Conservation (phyloP, 2,329 filamentous ascomycete species). For the Trichoderma cornu-damae region DNA sequence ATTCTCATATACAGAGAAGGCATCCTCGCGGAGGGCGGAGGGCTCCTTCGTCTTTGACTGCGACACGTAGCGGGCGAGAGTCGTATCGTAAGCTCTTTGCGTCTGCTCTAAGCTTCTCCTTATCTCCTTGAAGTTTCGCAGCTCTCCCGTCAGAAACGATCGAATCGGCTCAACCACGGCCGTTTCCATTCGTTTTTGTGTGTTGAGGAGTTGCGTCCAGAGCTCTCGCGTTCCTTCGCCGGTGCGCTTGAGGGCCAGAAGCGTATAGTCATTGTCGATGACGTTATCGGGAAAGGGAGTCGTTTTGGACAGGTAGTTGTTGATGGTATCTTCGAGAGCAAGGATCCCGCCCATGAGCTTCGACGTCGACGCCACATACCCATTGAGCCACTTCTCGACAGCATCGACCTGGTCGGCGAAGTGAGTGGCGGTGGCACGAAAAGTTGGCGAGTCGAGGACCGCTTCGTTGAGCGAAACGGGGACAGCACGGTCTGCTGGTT, state of each 20-base stretch:
- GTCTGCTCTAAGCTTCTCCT: conserved; percentile 69
- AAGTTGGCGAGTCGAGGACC: conserved; percentile 91
- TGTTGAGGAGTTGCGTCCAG: conserved; percentile 70
- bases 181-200: conserved; percentile 71
- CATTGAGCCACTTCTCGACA: conserved; percentile 85
- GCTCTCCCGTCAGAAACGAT: conserved; percentile 69
- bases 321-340: conserved; percentile 73
- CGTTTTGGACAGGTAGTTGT: conserved; percentile 68
- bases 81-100: conserved; percentile 79
- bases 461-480: conserved; percentile 92
- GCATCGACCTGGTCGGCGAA: conserved; percentile 88
- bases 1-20: conserved; percentile 90
- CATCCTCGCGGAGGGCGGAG: conserved; percentile 85
- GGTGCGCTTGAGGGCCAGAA: conserved; percentile 78
- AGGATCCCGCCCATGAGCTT: conserved; percentile 59
- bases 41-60: conserved; percentile 93
- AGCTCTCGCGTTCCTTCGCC: conserved; percentile 83
- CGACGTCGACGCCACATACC: conserved; percentile 49
- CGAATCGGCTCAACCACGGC: conserved; percentile 77
- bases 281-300: conserved; percentile 76
- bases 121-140: conserved; percentile 81
- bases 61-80: conserved; percentile 72
- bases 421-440: conserved; percentile 79
- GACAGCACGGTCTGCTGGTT: conserved; percentile 38
- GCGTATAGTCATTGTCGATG: conserved; percentile 91